phyloP scores from a whole-genome alignment of 306 rosid species.

The Senna tora region DNA sequence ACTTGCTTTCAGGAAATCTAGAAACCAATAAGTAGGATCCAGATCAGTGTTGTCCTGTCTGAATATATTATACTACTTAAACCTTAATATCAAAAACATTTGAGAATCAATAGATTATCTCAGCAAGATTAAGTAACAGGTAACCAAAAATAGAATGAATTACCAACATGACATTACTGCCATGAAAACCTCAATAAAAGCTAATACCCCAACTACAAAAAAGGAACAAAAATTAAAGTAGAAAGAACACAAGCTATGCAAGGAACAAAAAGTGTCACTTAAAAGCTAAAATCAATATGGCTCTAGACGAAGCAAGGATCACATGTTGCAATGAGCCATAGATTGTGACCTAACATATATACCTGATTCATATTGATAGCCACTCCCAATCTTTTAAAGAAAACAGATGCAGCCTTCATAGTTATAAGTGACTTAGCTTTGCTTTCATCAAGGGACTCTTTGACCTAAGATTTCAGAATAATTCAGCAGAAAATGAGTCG shows the following conservation, averaged over 20 bases:
- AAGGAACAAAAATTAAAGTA: background rate
- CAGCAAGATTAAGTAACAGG: too few relatives aligned
- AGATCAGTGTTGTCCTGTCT: background rate
- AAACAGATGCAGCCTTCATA: slow-evolving; percentile 77
- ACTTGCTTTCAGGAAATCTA: background rate
- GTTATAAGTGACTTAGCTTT: slow-evolving; percentile 81
- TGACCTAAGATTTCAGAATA: slow-evolving; percentile 58
- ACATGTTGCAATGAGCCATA: background rate
- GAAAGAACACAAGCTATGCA: background rate
- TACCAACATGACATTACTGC: too few relatives aligned
- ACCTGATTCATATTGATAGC: slow-evolving; percentile 72
- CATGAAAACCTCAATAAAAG: too few relatives aligned
- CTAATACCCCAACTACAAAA: background rate
- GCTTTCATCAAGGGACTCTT: slow-evolving; percentile 89
- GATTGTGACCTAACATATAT: slow-evolving; percentile 38
- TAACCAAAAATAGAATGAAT: too few relatives aligned
- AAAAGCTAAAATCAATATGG: background rate
- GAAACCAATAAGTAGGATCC: background rate
- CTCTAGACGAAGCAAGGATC: background rate
- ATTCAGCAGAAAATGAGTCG: slow-evolving; percentile 36
- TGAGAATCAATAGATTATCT: slow-evolving; percentile 12
- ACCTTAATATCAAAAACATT: slow-evolving; percentile 13
- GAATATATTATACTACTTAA: too few relatives aligned
- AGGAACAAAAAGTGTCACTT: background rate
- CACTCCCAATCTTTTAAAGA: slow-evolving; percentile 80